A percentile compares a stretch with the other conserved stretches of the same genome.
phyloP scores from a whole-genome alignment of 1,139 yeast genomes.

The Taiozyma sp. region DNA sequence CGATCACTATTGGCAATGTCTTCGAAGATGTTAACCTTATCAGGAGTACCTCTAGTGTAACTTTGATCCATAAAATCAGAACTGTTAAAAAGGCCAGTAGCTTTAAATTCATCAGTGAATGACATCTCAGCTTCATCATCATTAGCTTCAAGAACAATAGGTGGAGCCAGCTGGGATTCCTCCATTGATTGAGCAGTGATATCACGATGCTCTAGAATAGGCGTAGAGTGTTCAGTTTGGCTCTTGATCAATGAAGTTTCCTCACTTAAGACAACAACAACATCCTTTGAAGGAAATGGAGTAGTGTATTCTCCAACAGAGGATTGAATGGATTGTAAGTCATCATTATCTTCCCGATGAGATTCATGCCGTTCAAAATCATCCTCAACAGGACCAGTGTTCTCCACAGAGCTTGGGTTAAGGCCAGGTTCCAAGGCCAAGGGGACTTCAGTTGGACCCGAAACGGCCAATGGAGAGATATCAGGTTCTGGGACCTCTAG shows the following conservation, averaged over 20 bases:
- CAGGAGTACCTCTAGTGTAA: constrained; percentile 1
- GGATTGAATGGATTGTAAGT: not conserved
- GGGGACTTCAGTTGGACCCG: not conserved
- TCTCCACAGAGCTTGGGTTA: not conserved
- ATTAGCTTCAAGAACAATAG: constrained; percentile 5
- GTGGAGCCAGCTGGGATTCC: constrained; percentile 4
- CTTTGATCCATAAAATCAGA: constrained; percentile 6
- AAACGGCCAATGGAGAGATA: not conserved
- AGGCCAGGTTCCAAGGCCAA: not conserved
- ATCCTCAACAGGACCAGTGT: not conserved
- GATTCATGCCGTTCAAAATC: not conserved
- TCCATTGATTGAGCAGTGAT: constrained; percentile 1
- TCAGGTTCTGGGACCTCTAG: not conserved
- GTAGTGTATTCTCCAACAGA: not conserved
- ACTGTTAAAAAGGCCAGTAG: constrained; percentile 13
- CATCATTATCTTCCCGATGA: not conserved
- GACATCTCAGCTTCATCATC: constrained; percentile 9
- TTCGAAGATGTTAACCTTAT: not conserved
- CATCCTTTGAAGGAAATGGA: not conserved
- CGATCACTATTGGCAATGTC: not conserved
- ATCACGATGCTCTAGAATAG: not conserved
- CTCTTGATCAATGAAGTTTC: not conserved
- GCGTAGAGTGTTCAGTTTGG: not conserved
- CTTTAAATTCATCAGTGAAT: constrained; percentile 18
- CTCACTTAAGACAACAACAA: not conserved